phyloP scores from a whole-genome alignment of 2,329 filamentous ascomycete genomes.

The Beauveria sp. region DNA sequence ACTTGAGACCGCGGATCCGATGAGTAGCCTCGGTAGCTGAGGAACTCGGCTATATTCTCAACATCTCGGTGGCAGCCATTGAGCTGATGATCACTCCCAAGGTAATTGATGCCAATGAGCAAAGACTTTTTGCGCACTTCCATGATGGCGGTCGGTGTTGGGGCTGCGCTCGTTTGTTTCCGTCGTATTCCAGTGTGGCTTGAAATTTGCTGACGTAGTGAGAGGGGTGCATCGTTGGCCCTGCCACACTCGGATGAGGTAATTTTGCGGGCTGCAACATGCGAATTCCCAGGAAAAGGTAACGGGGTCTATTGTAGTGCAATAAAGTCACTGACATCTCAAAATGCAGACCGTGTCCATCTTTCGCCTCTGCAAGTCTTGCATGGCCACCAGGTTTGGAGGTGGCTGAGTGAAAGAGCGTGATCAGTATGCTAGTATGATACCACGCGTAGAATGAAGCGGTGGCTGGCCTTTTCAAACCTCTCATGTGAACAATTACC shows the following conservation, averaged over 20 bases:
- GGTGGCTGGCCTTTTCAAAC: too few species aligned
- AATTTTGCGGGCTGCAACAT: background rate
- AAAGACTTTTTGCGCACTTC: conserved; percentile 35
- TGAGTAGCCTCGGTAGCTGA: conserved; percentile 24
- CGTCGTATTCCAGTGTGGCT: background rate
- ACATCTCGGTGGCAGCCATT: conserved; percentile 54
- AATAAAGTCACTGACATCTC: background rate
- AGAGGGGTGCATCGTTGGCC: conserved; percentile 1
- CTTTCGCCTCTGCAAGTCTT: background rate
- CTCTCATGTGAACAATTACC: too few species aligned
- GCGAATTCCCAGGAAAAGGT: background rate
- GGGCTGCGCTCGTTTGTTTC: background rate
- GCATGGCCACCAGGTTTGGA: too few species aligned
- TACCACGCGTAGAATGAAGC: too few species aligned
- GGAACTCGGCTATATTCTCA: conserved; percentile 50
- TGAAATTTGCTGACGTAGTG: background rate
- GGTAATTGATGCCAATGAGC: conserved; percentile 56
- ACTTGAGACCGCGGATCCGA: conserved; percentile 7
- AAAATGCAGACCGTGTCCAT: background rate
- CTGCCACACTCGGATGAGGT: conserved; percentile 4
- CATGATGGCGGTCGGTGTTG: conserved; percentile 2
- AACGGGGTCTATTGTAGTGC: too few species aligned
- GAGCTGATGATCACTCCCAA: conserved; percentile 47
- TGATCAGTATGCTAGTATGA: too few species aligned
- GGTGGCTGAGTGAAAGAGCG: too few species aligned